Evolutionary conservation across 495 filamentous ascomycete species (phyloP).

Genomic region (Penicillium turbatum): DNA sequence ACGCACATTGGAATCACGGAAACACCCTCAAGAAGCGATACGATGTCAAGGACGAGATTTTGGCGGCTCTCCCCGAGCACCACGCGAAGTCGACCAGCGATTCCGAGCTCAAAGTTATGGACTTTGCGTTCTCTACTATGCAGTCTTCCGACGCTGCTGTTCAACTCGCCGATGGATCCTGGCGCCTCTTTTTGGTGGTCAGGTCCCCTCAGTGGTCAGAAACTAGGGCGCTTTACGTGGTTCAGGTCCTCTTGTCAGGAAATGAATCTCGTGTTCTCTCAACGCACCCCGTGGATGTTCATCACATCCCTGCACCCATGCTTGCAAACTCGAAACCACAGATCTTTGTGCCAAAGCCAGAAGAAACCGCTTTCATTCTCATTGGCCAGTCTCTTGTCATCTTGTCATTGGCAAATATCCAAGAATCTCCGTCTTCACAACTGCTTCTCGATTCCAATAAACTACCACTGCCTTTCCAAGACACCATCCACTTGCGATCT

Average conservation of each 20-base stretch:
- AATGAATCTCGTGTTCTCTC: constrained; percentile 28
- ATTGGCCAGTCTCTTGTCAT: constrained; percentile 73
- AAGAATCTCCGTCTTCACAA: constrained; percentile 64
- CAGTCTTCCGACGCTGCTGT: constrained; percentile 15
- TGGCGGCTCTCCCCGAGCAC: constrained; percentile 16
- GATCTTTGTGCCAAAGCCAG: constrained; percentile 72
- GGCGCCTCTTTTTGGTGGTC: constrained; percentile 32
- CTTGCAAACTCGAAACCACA: constrained; percentile 52
- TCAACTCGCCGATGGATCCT: constrained; percentile 23
- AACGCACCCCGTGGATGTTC: constrained; percentile 25
- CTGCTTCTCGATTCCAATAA: constrained; percentile 57
- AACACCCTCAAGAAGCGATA: constrained; percentile 50
- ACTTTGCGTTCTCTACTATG: constrained; percentile 30
- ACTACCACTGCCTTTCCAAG: constrained; percentile 65
- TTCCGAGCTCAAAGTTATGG: constrained; percentile 32
- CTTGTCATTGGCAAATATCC: constrained; percentile 58
- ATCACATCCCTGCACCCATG: constrained; percentile 14
- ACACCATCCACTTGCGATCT: constrained; percentile 74
- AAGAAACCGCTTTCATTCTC: constrained; percentile 75
- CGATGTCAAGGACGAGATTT: constrained; percentile 44
- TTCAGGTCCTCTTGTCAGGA: constrained; percentile 28
- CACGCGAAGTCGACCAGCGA: constrained; percentile 27
- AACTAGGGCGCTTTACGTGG: constrained; percentile 26
- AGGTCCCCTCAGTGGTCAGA: constrained; percentile 18
- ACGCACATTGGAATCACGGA: constrained; percentile 76